Evolutionary conservation across 1,284 basidiomycete genomes (phyloP), one percentile per base, ranked within the genome.

Genomic region (Trichosporon faecale): DNA sequence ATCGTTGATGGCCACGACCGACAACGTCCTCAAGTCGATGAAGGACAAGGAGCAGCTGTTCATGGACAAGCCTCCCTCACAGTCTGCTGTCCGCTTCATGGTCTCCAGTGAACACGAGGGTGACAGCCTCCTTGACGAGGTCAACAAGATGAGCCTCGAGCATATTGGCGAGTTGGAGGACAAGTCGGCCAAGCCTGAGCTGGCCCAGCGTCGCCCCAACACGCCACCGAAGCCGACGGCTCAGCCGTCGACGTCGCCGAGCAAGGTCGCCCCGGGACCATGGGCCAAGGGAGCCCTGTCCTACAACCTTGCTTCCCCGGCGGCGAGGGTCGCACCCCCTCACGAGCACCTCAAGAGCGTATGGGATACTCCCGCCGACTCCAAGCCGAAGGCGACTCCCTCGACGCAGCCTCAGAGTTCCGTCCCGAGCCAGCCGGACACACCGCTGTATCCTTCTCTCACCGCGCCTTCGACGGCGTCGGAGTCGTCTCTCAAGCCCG

Each of bases 61-160:
- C 57, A 61, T 61, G 57, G 57, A 61, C 57, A 61, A 61, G 46
- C 9, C 31, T 18, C 27, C 44, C 14, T 61, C 37, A 9, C 64
- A 73, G 55, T 70, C 72, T 9, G 68, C 33, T 11, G 72, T 73
- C 23, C 73, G 82, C 21, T 85, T 85, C 75, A 83, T 83, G 79
- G 82, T 84, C 0, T 79, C 80, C 2, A 81, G 79, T 67, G 83
- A 85, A 70, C 74, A 84, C 2, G 82, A 84, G 52, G 81, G 79
- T 5, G 82, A 84, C 67, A 81, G 79, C 65, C 70, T 84, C 27
- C 72, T 84, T 18, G 80, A 83, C 31, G 83, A 84, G 71, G 78
- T 84, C 9, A 83, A 83, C 73, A 82, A 83, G 76, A 83, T 82
- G 77, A 83, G 79, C 68, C 71, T 84, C 64, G 81, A 82, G 67